Conservation (phyloP, 306 rosid species). For the Prunus salicina region DNA sequence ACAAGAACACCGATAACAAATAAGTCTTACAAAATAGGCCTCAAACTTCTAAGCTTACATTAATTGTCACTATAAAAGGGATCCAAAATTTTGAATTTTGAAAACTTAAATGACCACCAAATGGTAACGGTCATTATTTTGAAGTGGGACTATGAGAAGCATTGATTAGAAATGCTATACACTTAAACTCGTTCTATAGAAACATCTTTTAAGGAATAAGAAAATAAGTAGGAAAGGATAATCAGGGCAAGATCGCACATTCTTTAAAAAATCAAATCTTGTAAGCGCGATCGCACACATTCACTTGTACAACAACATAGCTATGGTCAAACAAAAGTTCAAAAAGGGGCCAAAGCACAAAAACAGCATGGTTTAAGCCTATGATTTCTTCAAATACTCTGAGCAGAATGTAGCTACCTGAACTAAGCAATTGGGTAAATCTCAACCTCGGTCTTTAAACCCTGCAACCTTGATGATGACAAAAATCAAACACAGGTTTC, state of each 20-base stretch:
- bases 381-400: background rate
- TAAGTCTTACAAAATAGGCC: background rate
- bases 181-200: background rate
- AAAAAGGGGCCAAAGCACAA: background rate
- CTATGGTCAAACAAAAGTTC: background rate
- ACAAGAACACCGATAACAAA: too few species aligned
- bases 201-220: background rate
- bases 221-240: background rate
- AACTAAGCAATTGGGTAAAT: background rate
- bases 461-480: background rate
- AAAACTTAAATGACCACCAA: background rate
- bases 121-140: background rate
- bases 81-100: background rate
- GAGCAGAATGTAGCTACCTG: background rate
- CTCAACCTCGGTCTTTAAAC: background rate
- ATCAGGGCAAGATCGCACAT: background rate
- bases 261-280: background rate
- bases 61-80: background rate
- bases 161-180: background rate
- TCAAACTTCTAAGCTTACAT: background rate
- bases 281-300: background rate
- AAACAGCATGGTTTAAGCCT: background rate
- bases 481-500: background rate
- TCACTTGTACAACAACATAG: background rate
- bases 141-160: background rate